Evolutionary conservation across 805 yeast species (phyloP).

Genomic region (Suhomyces canberraensis): DNA sequence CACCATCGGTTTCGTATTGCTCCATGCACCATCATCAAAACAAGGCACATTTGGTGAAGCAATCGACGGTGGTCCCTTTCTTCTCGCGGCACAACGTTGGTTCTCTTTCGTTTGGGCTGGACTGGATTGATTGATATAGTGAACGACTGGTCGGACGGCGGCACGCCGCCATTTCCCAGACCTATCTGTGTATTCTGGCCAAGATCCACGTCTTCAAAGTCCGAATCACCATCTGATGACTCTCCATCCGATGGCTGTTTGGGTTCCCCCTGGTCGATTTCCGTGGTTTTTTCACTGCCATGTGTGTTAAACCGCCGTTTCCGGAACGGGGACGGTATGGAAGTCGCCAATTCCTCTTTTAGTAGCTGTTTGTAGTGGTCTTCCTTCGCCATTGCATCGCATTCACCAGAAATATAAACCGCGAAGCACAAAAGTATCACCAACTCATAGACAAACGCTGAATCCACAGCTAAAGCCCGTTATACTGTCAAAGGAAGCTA

Average conservation of each 20-base stretch:
- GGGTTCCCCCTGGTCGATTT: too few species aligned
- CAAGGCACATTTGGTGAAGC: conserved; percentile 58
- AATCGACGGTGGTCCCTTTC: conserved; percentile 52
- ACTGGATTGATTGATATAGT: conserved; percentile 10
- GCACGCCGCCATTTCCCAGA: not conserved
- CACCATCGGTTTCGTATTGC: conserved; percentile 73
- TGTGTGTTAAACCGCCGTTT: too few species aligned
- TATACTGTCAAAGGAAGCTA: too few species aligned
- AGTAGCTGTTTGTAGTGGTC: not conserved
- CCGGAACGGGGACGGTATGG: too few species aligned
- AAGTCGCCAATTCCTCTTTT: conserved; percentile 1
- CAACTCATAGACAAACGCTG: too few species aligned
- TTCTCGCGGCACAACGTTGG: conserved; percentile 45
- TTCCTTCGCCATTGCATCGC: too few species aligned
- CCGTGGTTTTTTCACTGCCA: too few species aligned
- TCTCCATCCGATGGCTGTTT: too few species aligned
- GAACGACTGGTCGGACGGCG: conserved; percentile 1
- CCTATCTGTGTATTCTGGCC: conserved; percentile 4
- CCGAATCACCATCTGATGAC: conserved; percentile 24
- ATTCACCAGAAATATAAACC: too few species aligned
- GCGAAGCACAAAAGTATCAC: too few species aligned
- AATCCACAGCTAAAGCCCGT: too few species aligned
- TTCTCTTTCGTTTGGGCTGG: conserved; percentile 21
- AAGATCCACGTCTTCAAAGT: conserved; percentile 22
- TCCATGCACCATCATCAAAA: conserved; percentile 65